Evolutionary conservation across 164 flowering plant species (phyloP).

Genomic region (Berberis thunbergii): DNA sequence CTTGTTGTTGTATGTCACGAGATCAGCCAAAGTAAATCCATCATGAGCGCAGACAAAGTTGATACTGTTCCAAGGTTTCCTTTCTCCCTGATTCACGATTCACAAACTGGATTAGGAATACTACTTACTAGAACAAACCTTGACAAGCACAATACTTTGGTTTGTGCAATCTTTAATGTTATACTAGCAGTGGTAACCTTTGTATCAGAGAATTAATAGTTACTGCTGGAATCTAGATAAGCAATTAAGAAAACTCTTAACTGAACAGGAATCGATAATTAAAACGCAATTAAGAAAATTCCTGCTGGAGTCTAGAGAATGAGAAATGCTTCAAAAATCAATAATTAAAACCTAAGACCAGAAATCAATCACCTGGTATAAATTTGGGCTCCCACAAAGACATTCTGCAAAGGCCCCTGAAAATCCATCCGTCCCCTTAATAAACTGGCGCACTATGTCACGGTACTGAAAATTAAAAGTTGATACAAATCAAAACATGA

Average conservation of each 20-base stretch:
- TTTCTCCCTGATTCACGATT: conserved; percentile 61
- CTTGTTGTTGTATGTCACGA: conserved; percentile 78
- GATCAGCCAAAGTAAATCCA: conserved; percentile 92
- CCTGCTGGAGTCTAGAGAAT: too few relatives aligned
- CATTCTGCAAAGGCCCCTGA: conserved; percentile 96
- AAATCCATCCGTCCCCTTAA: conserved; percentile 91
- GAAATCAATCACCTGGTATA: conserved; percentile 55
- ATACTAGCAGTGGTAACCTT: too few relatives aligned
- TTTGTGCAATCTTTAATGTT: too few relatives aligned
- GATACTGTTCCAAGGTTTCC: conserved; percentile 94
- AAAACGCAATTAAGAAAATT: neutral
- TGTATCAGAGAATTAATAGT: neutral
- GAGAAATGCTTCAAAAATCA: too few relatives aligned
- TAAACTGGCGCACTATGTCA: conserved; percentile 80
- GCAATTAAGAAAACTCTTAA: neutral
- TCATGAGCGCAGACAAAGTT: conserved; percentile 94
- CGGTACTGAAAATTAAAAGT: conserved; percentile 55
- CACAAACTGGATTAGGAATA: conserved; percentile 7
- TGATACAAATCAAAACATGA: too few relatives aligned
- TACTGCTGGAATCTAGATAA: neutral
- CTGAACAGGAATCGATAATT: too few relatives aligned
- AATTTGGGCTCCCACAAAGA: conserved; percentile 88
- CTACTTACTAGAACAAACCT: neutral
- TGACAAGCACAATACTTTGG: neutral
- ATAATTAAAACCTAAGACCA: neutral